Base-by-base conservation (phyloP, 75 land plant genomes). In the Cryptomeria japonica region DNA sequence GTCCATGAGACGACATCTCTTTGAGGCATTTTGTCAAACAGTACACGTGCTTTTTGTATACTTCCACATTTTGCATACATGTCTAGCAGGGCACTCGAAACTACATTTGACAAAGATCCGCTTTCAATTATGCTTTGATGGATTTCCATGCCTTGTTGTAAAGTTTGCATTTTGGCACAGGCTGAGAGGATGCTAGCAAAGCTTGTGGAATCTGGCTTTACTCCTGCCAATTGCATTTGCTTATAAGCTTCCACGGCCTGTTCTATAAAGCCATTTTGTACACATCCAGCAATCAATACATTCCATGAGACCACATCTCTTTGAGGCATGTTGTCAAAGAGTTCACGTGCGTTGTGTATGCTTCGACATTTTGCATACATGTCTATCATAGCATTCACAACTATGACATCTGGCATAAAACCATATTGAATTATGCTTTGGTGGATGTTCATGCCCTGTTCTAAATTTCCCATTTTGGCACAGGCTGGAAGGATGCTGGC, bases 351-450 rank as follows among this genome's bases (percentile, higher is more conserved):
- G 12, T 41, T 51, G 22, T 47, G 34, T 36, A 41, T 28, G 49
- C 41, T 76, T 25, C 46, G 47, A 36, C 88, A 88, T 53, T 88
- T 88, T 19, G 28, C 72, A 88, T 88, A 82, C 85, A 88, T 88
- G 85, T 83, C 84, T 4, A 88, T 31, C 36, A 88, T 61, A 37
- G 88, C 86, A 88, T 51, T 88, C 53, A 46, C 85, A 28, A 83
- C 70, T 25, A 38, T 18, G 36, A 55, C 42, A 82, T 80, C 88
- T 18, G 41, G 47, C 58, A 83, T 28, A 22, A 83, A 47, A 10
- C 86, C 88, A 42, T 18, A 44, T 61, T 88, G 19, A 18, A 82
- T 51, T 31, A 88, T 55, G 7, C 37, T 32, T 14, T 18, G 13
- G 38, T 88, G 76, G 36, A 86, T 34, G 19, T 86, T 25, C 51